These are phyloP conservation scores for Nepenthes alata DNA, from an alignment of 179 eudicot genomes.

Conservation along the genomic window DNA sequence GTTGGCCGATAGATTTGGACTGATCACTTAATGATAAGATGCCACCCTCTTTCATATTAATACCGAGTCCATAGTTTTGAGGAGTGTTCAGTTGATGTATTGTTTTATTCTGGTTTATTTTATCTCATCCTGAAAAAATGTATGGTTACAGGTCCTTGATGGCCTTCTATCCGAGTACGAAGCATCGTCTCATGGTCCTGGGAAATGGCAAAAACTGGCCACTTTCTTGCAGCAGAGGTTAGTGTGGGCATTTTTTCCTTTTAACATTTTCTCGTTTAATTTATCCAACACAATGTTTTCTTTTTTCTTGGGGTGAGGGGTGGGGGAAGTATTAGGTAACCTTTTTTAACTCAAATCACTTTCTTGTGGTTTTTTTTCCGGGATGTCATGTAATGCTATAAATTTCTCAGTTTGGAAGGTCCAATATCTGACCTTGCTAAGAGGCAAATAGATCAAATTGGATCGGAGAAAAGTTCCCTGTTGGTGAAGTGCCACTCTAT, in stretches of 20 bases:
- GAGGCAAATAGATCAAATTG: conserved; percentile 74
- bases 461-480: conserved; percentile 72
- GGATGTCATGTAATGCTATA: neutral
- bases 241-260: conserved; percentile 4
- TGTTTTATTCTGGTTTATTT: neutral
- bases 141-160: conserved; percentile 56
- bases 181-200: conserved; percentile 75
- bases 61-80: neutral
- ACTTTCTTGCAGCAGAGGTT: conserved; percentile 77
- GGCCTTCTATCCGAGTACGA: conserved; percentile 59
- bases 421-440: conserved; percentile 70
- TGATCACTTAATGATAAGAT: too few relatives aligned
- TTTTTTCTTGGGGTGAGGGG: neutral
- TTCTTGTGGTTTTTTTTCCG: neutral
- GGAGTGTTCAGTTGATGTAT: neutral
- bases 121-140: neutral
- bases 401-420: conserved; percentile 72
- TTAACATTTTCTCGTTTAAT: too few relatives aligned
- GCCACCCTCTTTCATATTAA: too few relatives aligned
- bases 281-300: neutral
- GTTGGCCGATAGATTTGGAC: too few relatives aligned
- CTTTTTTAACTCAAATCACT: neutral
- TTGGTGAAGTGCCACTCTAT: conserved; percentile 68
- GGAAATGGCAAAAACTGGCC: conserved; percentile 68
- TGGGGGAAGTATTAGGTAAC: too few relatives aligned